A percentile compares a stretch with the other conserved stretches of the same genome.
Evolutionary conservation across 2,329 filamentous ascomycete species (phyloP).

Genomic region (Penicillium thymicola): DNA sequence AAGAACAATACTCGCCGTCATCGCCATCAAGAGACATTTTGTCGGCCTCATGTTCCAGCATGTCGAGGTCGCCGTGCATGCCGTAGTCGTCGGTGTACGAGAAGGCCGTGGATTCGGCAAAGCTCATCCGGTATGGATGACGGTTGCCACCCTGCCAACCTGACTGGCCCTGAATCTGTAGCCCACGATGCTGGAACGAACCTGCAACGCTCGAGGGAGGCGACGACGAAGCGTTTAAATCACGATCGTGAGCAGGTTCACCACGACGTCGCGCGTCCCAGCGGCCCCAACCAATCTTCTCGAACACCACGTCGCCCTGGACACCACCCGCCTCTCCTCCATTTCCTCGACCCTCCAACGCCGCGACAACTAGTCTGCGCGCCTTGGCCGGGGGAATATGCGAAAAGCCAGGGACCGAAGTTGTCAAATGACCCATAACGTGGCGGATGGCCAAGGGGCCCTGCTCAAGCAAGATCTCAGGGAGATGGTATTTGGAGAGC

Average conservation of each 20-base stretch:
- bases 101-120: conserved; percentile 70
- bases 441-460: conserved; percentile 91
- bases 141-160: conserved; percentile 32
- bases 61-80: conserved; percentile 57
- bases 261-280: conserved; percentile 83
- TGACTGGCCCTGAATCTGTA: conserved; percentile 47
- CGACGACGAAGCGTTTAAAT: conserved; percentile 46
- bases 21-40: conserved; percentile 87
- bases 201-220: conserved; percentile 52
- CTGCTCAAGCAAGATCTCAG: conserved; percentile 82
- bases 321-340: conserved; percentile 52
- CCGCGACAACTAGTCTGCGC: conserved; percentile 84
- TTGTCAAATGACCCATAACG: conserved; percentile 91
- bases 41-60: conserved; percentile 83
- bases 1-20: conserved; percentile 63
- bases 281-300: conserved; percentile 95
- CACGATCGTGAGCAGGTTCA: conserved; percentile 46
- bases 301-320: conserved; percentile 63
- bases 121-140: conserved; percentile 57
- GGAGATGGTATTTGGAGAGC: conserved; percentile 85
- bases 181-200: conserved; percentile 44
- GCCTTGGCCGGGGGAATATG: conserved; percentile 86
- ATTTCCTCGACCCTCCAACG: conserved; percentile 73
- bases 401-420: conserved; percentile 88
- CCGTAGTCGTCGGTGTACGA: conserved; percentile 66